phyloP scores from a whole-genome alignment of 805 yeast genomes.

The Spathaspora passalidarum region DNA sequence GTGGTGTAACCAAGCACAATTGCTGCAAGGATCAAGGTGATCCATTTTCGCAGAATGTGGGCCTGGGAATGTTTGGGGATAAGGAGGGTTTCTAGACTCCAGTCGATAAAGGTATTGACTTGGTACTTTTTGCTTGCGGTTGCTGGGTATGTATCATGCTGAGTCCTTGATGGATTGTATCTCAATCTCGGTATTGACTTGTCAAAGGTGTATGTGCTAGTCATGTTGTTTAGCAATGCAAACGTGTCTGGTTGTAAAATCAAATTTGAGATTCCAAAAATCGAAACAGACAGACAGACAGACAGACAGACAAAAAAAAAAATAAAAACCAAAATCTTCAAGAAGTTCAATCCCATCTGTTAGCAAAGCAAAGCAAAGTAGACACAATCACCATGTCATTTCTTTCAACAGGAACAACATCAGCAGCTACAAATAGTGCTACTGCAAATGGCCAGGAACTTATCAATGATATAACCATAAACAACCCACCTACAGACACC shows the following conservation, averaged over 20 bases:
- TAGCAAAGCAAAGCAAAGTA: neutral
- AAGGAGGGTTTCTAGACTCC: conserved; percentile 45
- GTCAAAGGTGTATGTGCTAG: no score
- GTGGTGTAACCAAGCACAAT: conserved; percentile 48
- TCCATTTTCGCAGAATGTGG: conserved; percentile 41
- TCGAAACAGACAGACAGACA: no score
- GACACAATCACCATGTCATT: conserved; percentile 34
- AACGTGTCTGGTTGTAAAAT: no score
- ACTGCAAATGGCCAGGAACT: conserved; percentile 56
- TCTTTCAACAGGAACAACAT: conserved; percentile 19
- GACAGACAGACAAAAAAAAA: neutral
- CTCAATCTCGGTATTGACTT: no score
- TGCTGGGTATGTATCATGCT: no score
- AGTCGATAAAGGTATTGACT: conserved; percentile 46
- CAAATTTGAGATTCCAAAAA: no score
- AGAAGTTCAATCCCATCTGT: neutral
- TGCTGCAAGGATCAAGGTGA: conserved; percentile 43
- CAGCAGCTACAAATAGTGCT: conserved; percentile 21
- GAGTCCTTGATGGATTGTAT: no score
- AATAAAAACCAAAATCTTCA: neutral
- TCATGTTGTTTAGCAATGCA: no score
- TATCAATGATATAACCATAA: conserved; percentile 65
- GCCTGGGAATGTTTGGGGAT: conserved; percentile 11
- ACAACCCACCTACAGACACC: conserved; percentile 90
- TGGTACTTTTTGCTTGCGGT: conserved; percentile 28